phyloP scores from a whole-genome alignment of 768 basidiomycete species.

The Podaxis sp. region DNA sequence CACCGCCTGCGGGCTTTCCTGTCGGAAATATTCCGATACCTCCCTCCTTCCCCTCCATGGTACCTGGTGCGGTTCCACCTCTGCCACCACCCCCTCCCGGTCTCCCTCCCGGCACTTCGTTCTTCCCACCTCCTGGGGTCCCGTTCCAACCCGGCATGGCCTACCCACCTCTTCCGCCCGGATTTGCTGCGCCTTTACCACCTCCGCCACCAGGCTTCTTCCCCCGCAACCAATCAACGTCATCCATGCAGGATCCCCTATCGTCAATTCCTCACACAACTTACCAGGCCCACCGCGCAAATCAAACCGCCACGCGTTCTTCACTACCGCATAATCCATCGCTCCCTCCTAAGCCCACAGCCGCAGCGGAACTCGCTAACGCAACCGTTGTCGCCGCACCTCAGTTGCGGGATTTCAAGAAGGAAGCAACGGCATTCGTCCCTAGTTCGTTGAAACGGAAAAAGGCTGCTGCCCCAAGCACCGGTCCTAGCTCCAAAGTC shows the following conservation, averaged over 20 bases:
- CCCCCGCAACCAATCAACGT: slow-evolving; percentile 51
- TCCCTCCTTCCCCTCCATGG: slow-evolving; percentile 20
- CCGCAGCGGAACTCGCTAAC: slow-evolving; percentile 39
- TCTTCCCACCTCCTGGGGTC: slow-evolving; percentile 14
- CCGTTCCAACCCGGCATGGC: slow-evolving; percentile 6
- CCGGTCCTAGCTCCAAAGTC: slow-evolving; percentile 39
- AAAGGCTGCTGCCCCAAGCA: slow-evolving; percentile 36
- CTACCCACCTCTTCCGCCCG: slow-evolving; percentile 9
- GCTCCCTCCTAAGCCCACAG: slow-evolving; percentile 34
- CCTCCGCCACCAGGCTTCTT: slow-evolving; percentile 46
- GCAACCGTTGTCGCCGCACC: slow-evolving; percentile 86
- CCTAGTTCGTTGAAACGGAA: slow-evolving; percentile 82
- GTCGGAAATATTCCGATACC: slow-evolving; percentile 27
- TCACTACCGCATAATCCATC: slow-evolving; percentile 28
- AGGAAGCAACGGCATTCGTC: slow-evolving; percentile 91
- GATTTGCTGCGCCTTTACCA: slow-evolving; percentile 12
- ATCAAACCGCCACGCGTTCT: slow-evolving; percentile 27
- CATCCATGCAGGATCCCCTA: slow-evolving; percentile 73
- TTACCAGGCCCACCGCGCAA: slow-evolving; percentile 69
- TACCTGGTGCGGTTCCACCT: slow-evolving; percentile 5
- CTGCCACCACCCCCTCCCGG: slow-evolving; percentile 18
- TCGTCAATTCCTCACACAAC: slow-evolving; percentile 76
- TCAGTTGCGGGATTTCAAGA: slow-evolving; percentile 88
- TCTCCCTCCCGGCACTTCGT: slow-evolving; percentile 11
- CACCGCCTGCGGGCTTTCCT: slow-evolving; percentile 27